phyloP scores from a whole-genome alignment of 805 yeast species.

The Wickerhamomyces subpelliculosus region DNA sequence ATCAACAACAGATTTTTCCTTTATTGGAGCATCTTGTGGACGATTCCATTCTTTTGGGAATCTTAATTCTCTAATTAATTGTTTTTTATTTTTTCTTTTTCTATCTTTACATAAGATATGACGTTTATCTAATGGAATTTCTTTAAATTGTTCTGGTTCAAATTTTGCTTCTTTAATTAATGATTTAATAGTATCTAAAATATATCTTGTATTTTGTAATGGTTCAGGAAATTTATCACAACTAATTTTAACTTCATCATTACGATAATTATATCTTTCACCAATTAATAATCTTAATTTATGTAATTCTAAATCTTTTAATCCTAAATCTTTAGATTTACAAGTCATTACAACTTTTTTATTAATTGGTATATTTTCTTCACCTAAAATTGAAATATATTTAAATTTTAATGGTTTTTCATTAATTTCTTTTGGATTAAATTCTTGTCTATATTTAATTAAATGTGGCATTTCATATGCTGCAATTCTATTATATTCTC shows the following conservation, averaged over 20 bases:
- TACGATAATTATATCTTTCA: constrained; percentile 58
- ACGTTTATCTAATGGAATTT: constrained; percentile 77
- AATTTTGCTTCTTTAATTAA: constrained; percentile 60
- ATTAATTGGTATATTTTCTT: constrained; percentile 47
- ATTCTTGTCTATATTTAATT: constrained; percentile 66
- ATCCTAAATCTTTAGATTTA: constrained; percentile 44
- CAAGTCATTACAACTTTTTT: constrained; percentile 59
- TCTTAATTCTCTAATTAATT: constrained; percentile 29
- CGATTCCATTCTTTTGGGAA: constrained; percentile 82
- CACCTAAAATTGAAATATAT: constrained; percentile 71
- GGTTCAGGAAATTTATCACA: constrained; percentile 63
- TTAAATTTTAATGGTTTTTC: constrained; percentile 58
- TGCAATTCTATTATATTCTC: constrained; percentile 73
- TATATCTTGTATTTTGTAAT: constrained; percentile 75
- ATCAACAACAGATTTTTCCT: constrained; percentile 20
- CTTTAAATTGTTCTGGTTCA: constrained; percentile 61
- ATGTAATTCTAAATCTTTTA: constrained; percentile 49
- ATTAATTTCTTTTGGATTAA: constrained; percentile 40
- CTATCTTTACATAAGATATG: constrained; percentile 44
- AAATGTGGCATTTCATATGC: constrained; percentile 90
- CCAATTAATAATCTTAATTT: constrained; percentile 78
- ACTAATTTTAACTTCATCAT: constrained; percentile 59
- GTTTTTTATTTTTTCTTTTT: constrained; percentile 30
- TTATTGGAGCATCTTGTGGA: constrained; percentile 63
- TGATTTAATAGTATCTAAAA: constrained; percentile 56